A percentile compares a stretch with the other conserved stretches of the same genome.
Evolutionary conservation across 2,329 filamentous ascomycete species (phyloP).

Genomic region (Fonsecaea pedrosoi): DNA sequence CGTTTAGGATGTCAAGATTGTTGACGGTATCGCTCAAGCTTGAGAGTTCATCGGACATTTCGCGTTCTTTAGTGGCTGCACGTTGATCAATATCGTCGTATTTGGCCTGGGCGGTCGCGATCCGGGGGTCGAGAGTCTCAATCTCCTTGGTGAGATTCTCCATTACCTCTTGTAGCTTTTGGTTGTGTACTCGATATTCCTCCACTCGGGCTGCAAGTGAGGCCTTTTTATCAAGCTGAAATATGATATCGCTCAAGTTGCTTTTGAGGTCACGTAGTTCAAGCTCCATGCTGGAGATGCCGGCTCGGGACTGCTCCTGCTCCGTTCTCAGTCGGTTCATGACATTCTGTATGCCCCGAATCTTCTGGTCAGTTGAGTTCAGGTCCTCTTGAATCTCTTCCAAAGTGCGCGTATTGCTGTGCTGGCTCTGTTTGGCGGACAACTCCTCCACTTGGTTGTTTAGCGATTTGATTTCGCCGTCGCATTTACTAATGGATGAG

Average conservation of each 20-base stretch:
- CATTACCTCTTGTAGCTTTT: slow-evolving; percentile 72
- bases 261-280: slow-evolving; percentile 76
- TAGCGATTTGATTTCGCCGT: slow-evolving; percentile 73
- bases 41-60: slow-evolving; percentile 73
- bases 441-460: slow-evolving; percentile 77
- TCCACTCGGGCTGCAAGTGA: slow-evolving; percentile 74
- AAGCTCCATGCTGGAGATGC: slow-evolving; percentile 74
- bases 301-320: slow-evolving; percentile 72
- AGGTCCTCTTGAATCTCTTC: slow-evolving; percentile 85
- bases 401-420: slow-evolving; percentile 69
- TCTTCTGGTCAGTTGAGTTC: slow-evolving; percentile 69
- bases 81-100: slow-evolving; percentile 78
- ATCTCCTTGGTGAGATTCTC: slow-evolving; percentile 74
- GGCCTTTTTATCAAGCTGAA: slow-evolving; percentile 81
- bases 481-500: slow-evolving; percentile 73
- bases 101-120: slow-evolving; percentile 75
- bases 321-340: slow-evolving; percentile 72
- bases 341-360: slow-evolving; percentile 67
- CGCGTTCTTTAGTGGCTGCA: slow-evolving; percentile 74
- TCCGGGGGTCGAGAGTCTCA: slow-evolving; percentile 74
- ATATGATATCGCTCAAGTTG: slow-evolving; percentile 72
- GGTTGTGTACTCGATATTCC: slow-evolving; percentile 71
- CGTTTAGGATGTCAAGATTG: slow-evolving; percentile 75
- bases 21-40: slow-evolving; percentile 75
- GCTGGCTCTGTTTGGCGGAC: slow-evolving; percentile 74